Conservation (phyloP, 2,329 filamentous ascomycete genomes). For the Rutstroemia sp. region DNA sequence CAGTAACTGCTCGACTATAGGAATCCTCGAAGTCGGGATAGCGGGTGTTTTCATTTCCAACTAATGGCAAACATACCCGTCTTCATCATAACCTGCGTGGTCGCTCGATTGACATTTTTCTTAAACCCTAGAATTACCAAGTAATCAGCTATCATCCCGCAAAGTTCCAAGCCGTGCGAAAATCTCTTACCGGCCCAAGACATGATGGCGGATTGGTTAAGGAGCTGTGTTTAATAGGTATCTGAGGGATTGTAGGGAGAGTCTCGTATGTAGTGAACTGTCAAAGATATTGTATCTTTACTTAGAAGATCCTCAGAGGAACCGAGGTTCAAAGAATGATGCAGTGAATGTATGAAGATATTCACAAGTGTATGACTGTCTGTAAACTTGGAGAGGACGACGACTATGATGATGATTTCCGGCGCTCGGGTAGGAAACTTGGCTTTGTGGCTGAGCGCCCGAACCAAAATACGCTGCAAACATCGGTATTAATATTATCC, state of each 20-base stretch:
- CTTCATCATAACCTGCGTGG: slow-evolving; percentile 99
- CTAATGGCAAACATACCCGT: slow-evolving; percentile 52
- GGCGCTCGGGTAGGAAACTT: slow-evolving; percentile 2
- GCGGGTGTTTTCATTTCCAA: background rate
- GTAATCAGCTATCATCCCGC: background rate
- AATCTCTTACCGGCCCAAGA: slow-evolving; percentile 39
- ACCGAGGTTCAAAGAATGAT: background rate
- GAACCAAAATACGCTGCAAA: background rate
- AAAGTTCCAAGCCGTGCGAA: slow-evolving; percentile 22
- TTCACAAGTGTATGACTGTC: background rate
- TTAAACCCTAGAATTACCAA: slow-evolving; percentile 56
- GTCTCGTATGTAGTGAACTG: background rate
- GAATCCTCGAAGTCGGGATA: background rate
- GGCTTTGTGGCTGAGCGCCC: slow-evolving; percentile 3
- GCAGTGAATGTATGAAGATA: background rate
- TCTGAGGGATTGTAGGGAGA: background rate
- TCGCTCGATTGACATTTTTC: slow-evolving; percentile 97
- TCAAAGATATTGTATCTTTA: background rate
- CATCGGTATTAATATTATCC: slow-evolving; percentile 4
- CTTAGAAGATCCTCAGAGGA: background rate
- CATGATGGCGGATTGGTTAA: slow-evolving; percentile 31
- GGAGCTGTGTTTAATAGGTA: background rate
- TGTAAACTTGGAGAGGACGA: slow-evolving; percentile 2
- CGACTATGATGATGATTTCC: slow-evolving; percentile 7
- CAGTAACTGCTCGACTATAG: background rate